Base-by-base conservation (phyloP, 208 protist genomes). In the Leishmania turanica region DNA sequence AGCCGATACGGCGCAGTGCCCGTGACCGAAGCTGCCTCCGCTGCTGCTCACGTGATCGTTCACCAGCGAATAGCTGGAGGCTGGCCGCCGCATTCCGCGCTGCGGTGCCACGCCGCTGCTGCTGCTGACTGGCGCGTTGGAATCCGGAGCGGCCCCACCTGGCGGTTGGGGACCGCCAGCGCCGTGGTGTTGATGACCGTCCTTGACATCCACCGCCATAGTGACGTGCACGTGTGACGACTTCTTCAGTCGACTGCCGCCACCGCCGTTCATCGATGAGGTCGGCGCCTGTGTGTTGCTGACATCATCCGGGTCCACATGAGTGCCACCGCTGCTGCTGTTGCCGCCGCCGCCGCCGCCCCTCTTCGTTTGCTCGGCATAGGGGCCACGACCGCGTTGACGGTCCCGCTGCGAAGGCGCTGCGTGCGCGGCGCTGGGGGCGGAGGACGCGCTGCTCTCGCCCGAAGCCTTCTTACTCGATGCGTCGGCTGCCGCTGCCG, bases 41-140 rank as follows among this genome's bases (percentile, higher is more conserved):
- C 60, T 53, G 58, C 15, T 31, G 66, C 53, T 79, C 31, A 40
- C 24, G 66, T 49, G 75, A 42, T 87, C 80, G 80, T 60, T 87
- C 19, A 79, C 75, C 15, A 86, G 79, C 21, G 75, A 68, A 56
- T 79, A 82, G 40, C 64, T 62, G 31, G 86, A 89, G 42, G 75
- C 71, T 31, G 82, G 86, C 2, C 86, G 86, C 2, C 86, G 86
- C 82, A 89, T 81, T 27, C 81, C 82, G n/a, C 86, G 81, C 72
- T 89, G 86, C 45, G 82, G 86, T 21, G 86, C 86, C n/a, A 89
- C 86, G 17, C 82, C 82, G n/a, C 76, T 66, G 37, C 19, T 77
- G 68, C 49, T 68, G 68, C 49, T 68, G 53, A 37, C 27, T 6
- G 42, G 19, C 15, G 27, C 3, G 34, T n/a, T 40, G 47, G 19